Conservation (phyloP, 2,329 filamentous ascomycete genomes). For the Didymella lethalis region DNA sequence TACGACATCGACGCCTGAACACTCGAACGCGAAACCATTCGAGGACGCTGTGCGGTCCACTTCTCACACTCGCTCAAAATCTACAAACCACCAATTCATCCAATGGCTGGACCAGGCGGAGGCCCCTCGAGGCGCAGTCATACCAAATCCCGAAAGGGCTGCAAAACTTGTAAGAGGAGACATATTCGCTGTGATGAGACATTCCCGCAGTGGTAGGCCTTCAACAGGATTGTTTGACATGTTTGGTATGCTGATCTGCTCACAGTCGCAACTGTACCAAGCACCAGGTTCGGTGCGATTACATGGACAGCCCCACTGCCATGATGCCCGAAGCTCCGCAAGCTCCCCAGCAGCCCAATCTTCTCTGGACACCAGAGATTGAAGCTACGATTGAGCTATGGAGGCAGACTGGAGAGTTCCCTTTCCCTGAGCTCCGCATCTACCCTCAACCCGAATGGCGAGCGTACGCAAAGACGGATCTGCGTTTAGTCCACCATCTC, state of each 20-base stretch:
- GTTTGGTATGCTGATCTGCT: slow-evolving; percentile 30
- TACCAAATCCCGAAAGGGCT: slow-evolving; percentile 98
- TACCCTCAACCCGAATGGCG: slow-evolving; percentile 78
- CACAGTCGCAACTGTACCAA: slow-evolving; percentile 95
- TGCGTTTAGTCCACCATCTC: slow-evolving; percentile 90
- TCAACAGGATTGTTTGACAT: slow-evolving; percentile 2
- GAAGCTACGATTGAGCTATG: slow-evolving; percentile 82
- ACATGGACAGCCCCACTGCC: slow-evolving; percentile 83
- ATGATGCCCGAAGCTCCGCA: slow-evolving; percentile 64
- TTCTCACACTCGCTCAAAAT: slow-evolving; percentile 27
- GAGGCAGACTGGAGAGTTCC: slow-evolving; percentile 83
- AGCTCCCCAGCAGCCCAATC: slow-evolving; percentile 63
- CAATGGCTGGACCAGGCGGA: slow-evolving; percentile 92
- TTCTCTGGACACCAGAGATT: slow-evolving; percentile 87
- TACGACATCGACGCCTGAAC: slow-evolving; percentile 20
- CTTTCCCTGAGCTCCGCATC: slow-evolving; percentile 81
- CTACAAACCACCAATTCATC: slow-evolving; percentile 13
- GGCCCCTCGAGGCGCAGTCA: slow-evolving; percentile 91
- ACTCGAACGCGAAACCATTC: slow-evolving; percentile 25
- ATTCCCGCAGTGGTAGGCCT: slow-evolving; percentile 89
- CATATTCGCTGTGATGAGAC: slow-evolving; percentile 98
- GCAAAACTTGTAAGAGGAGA: slow-evolving; percentile 95
- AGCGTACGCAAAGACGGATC: slow-evolving; percentile 76
- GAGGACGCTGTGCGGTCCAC: slow-evolving; percentile 22
- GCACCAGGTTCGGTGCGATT: slow-evolving; percentile 97